These are phyloP conservation scores for Monascus ruber DNA, from an alignment of 2,329 filamentous ascomycete genomes.

Conservation along the genomic window DNA sequence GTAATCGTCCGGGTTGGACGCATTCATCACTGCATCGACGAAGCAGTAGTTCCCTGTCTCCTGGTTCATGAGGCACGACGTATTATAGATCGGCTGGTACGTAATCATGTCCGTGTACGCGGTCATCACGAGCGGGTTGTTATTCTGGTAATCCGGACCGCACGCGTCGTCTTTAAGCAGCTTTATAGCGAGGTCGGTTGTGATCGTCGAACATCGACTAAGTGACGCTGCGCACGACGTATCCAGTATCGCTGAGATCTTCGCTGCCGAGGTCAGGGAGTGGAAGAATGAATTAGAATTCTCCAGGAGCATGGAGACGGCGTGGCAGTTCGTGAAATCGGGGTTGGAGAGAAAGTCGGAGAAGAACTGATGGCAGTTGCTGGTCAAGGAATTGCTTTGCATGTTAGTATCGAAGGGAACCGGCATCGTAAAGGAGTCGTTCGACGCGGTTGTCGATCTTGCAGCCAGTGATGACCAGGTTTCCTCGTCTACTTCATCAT, in stretches of 20 bases:
- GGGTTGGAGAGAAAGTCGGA: constrained; percentile 52
- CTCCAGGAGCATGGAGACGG: constrained; percentile 74
- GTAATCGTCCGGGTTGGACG: constrained; percentile 55
- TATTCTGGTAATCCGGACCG: constrained; percentile 53
- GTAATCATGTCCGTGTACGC: constrained; percentile 65
- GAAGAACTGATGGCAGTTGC: constrained; percentile 47
- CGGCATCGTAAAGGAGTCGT: constrained; percentile 35
- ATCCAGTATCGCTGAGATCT: constrained; percentile 68
- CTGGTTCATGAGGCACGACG: constrained; percentile 64
- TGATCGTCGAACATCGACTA: constrained; percentile 52
- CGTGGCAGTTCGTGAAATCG: constrained; percentile 63
- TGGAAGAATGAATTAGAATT: constrained; percentile 79
- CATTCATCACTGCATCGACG: constrained; percentile 71
- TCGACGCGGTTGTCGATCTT: constrained; percentile 5
- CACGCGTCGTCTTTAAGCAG: constrained; percentile 56
- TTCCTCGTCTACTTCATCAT: background rate
- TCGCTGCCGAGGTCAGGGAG: constrained; percentile 56
- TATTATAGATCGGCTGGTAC: constrained; percentile 68
- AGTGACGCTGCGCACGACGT: constrained; percentile 61
- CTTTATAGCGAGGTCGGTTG: constrained; percentile 53
- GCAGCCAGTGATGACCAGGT: constrained; percentile 3
- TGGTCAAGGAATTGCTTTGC: constrained; percentile 49
- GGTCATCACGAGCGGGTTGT: constrained; percentile 60
- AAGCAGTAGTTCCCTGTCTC: constrained; percentile 61
- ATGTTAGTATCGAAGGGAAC: constrained; percentile 57